These are phyloP conservation scores for Malus sieversii DNA, from an alignment of 306 rosid genomes.

Conservation along the genomic window DNA sequence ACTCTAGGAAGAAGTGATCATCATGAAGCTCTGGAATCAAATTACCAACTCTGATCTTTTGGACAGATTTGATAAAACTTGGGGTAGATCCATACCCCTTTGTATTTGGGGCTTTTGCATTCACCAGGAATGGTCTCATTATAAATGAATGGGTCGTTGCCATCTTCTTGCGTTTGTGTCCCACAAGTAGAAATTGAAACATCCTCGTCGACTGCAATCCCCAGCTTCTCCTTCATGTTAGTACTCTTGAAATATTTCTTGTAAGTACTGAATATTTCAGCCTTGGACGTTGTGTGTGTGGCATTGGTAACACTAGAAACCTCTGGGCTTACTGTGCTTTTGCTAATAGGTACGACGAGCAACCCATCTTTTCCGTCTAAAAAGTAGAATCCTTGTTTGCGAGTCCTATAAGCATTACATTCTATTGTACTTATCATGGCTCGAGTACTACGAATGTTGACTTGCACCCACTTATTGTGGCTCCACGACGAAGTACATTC, in stretches of 20 bases:
- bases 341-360: background rate
- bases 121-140: background rate
- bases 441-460: background rate
- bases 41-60: constrained; percentile 12
- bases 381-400: background rate
- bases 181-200: constrained; percentile 11
- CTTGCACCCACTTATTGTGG: background rate
- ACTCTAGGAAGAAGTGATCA: no score
- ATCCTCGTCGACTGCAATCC: background rate
- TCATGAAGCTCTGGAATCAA: no score
- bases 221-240: background rate
- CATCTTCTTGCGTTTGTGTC: background rate
- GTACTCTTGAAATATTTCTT: background rate
- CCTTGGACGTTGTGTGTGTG: background rate
- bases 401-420: background rate
- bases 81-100: constrained; percentile 35
- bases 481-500: background rate
- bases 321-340: no score
- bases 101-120: background rate
- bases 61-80: constrained; percentile 5
- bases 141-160: background rate
- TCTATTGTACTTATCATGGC: background rate
- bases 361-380: background rate
- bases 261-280: no score
- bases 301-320: no score